Conservation (phyloP, 768 basidiomycete species). For the Lyophyllum semitale region DNA sequence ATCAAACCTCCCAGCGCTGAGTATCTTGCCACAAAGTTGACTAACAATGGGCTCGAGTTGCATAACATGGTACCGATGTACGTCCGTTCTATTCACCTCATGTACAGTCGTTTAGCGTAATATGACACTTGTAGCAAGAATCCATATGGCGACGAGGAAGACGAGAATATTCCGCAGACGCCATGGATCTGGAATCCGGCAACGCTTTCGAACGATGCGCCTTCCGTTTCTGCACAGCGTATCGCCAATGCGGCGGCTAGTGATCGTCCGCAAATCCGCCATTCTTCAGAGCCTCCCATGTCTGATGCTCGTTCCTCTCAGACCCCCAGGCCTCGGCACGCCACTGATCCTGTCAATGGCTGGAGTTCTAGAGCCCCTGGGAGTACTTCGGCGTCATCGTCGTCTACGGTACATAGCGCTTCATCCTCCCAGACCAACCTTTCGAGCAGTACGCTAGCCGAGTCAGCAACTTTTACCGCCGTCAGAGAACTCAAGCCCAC, state of each 20-base stretch:
- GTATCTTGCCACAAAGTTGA: constrained; percentile 61
- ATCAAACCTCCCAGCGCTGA: constrained; percentile 64
- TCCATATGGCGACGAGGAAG: constrained; percentile 24
- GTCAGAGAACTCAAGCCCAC: constrained; percentile 60
- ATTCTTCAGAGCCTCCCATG: constrained; percentile 24
- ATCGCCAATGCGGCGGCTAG: constrained; percentile 12
- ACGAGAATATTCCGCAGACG: constrained; percentile 39
- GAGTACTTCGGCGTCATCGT: constrained; percentile 1
- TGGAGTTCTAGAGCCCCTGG: background rate
- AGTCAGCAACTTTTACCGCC: constrained; percentile 50
- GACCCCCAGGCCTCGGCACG: constrained; percentile 7
- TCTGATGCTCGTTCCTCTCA: background rate
- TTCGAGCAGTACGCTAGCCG: constrained; percentile 16
- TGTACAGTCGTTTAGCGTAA: background rate
- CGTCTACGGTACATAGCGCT: constrained; percentile 1
- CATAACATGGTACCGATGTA: constrained; percentile 67
- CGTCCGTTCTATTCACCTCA: constrained; percentile 23
- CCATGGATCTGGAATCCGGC: constrained; percentile 78
- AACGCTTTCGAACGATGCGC: constrained; percentile 36
- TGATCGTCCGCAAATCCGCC: constrained; percentile 18
- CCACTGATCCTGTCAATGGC: constrained; percentile 12
- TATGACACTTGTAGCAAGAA: constrained; percentile 30
- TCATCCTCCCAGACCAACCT: constrained; percentile 3
- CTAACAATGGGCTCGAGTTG: constrained; percentile 66
- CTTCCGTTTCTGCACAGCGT: constrained; percentile 10